Evolutionary conservation across 1,284 basidiomycete species (phyloP), one percentile per base, ranked within the genome.

Genomic region (Leccinum fallax): DNA sequence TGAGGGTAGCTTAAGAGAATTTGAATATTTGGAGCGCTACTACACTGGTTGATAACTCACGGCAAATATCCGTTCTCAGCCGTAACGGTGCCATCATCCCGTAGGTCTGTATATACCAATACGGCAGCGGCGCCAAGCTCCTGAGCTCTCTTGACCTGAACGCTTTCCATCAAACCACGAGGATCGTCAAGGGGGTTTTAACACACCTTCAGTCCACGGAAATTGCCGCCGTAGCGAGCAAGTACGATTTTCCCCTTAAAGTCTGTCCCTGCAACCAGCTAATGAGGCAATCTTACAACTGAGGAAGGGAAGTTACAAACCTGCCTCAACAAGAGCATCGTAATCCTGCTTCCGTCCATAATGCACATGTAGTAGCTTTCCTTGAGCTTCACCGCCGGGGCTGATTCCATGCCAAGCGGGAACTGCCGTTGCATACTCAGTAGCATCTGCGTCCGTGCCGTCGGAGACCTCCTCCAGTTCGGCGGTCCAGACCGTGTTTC

Each of bases 31-130:
- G 2, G 21, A 24, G 15, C 70, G 69, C 19, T 34, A 36, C 36
- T 53, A 46, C 15, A 19, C 53, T 13, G n/a, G 49, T 30, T 51
- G 21, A 53, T 24, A 19, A 61, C 75, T 66, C 55, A 87, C 63
- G 81, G 74, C 49, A 76, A 72, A 69, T 86, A 86, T 28, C 88
- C 88, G 60, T 90, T 88, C 60, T 81, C 83, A 26, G 81, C 81
- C 3, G 85, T 90, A 43, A 90, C 83, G 16, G 83, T 81, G 21
- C 89, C 89, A 70, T 94, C 91, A 71, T 93, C 90, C 62, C 81
- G 82, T 6, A 86, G 87, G 73, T 94, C 92, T 5, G 85, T 84
- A 74, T 90, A 94, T 69, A 93, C 89, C 61, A 83, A 74, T 46
- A 80, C 75, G 64, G 82, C 81, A 51, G 77, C 85, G 7, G 83